Evolutionary conservation across 2,329 filamentous ascomycete species (phyloP).

Genomic region (Exophiala sideris): DNA sequence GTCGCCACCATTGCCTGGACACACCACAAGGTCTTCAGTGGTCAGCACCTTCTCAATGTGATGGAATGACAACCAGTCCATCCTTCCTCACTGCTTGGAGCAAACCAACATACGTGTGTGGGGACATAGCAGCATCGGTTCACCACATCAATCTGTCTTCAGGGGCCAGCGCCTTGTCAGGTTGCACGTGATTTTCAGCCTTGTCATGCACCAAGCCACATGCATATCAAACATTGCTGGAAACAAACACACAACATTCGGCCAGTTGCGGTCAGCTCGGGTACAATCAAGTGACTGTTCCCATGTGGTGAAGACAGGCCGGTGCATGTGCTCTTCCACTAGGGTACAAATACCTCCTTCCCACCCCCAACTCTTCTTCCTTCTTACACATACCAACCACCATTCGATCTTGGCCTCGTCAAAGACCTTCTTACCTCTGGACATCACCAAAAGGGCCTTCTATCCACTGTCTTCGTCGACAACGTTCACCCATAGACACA

Average conservation of each 20-base stretch:
- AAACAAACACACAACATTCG: not conserved
- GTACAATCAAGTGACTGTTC: not conserved
- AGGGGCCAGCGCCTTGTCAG: constrained; percentile 2
- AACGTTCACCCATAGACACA: not conserved
- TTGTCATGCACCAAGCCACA: not conserved
- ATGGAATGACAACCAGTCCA: too few relatives aligned
- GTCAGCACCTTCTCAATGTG: too few relatives aligned
- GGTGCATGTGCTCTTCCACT: not conserved
- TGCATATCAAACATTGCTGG: not conserved
- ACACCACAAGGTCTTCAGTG: too few relatives aligned
- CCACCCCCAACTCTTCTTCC: not conserved
- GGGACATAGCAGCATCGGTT: not conserved
- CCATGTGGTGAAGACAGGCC: not conserved
- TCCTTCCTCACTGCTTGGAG: too few relatives aligned
- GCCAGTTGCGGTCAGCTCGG: not conserved
- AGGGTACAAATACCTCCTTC: not conserved
- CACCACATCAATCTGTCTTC: not conserved
- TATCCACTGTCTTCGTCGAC: not conserved
- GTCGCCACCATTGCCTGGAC: not conserved
- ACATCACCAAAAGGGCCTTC: not conserved
- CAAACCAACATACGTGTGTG: not conserved
- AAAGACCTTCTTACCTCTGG: not conserved
- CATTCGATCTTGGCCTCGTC: not conserved
- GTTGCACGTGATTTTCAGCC: constrained; percentile 1
- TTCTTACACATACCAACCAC: not conserved